Percentiles rank a stretch among this genome's conserved stretches.
These are phyloP conservation scores for Allium fistulosum DNA, from an alignment of 106 monocot genomes.

Conservation along the genomic window DNA sequence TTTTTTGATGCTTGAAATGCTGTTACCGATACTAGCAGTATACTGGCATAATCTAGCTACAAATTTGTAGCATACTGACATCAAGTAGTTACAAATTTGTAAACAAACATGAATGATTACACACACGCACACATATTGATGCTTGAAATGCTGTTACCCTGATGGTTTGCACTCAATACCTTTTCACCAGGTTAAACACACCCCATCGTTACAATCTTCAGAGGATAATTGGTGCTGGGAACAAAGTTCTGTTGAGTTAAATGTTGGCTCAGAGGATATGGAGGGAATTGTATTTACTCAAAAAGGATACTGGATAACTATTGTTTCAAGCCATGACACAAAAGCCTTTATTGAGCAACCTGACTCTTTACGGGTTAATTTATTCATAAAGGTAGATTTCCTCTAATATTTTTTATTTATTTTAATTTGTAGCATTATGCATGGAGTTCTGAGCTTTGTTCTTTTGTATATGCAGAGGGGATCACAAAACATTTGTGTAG, in stretches of 20 bases:
- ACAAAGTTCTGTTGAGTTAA: constrained; percentile 43
- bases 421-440: neutral
- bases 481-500: constrained; percentile 68
- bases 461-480: constrained; percentile 55
- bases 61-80: no score
- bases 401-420: neutral
- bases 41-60: no score
- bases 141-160: no score
- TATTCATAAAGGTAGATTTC: constrained; percentile 59
- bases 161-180: no score
- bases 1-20: no score
- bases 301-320: constrained; percentile 75
- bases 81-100: no score
- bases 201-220: constrained; percentile 9
- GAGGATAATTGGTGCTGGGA: constrained; percentile 93
- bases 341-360: constrained; percentile 49
- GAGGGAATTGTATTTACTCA: constrained; percentile 74
- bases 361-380: constrained; percentile 46
- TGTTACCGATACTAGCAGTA: no score
- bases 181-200: constrained; percentile 49
- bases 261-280: constrained; percentile 68
- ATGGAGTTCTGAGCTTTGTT: constrained; percentile 1
- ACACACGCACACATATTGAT: no score
- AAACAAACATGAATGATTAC: no score
- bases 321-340: constrained; percentile 80